Base-by-base conservation (phyloP, 1,139 yeast genomes). In the Saccharomyces pastorianus region DNA sequence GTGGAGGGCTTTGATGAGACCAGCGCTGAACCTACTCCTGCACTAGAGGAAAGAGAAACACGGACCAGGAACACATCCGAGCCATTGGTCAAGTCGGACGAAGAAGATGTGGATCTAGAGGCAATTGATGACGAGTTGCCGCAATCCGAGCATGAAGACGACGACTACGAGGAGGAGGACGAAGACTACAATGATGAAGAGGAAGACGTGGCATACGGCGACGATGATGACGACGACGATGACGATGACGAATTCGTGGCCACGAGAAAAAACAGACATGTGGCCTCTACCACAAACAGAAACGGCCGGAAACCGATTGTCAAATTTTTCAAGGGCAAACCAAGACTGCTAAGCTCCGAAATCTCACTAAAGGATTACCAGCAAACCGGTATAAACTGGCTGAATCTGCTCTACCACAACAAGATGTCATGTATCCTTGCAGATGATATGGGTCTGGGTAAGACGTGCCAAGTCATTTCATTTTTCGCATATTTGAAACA, bases 381-480 rank as follows among this genome's bases (percentile, higher is more conserved):
- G 73, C 93, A 90, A 64, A 96, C 93, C 20, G 99, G 99, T 51
- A 75, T 95, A 54, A 93, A 93, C 68, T 95, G 99, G 99, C 75
- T 95, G 54, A 80, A 85, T 60, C 71, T 93, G 54, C 75, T 95
- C 44, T 93, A 91, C 69, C 82, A 81, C 56, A 82, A 87, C 64
- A 79, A 82, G 26, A 76, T 93, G 55, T 89, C 97, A 7, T 91
- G 99, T 72, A 93, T 93, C 56, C 75, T 93, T 51, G 99, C 99
- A 0, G 99, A 93, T 72, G 99, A 93, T 70, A 90, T 91, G 98
- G 98, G 98, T 11, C 75, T 93, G 52, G 99, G 99, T 55, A 93
- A 93, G 68, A 93, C 98, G 0, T 87, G 96, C 70, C 98, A 93
- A 72, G 96, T 93, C 29, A 90, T 93, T 71, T 80, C 97, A n/a